These are phyloP conservation scores for Solanum rostratum DNA, from an alignment of 257 asterid species.

Conservation along the genomic window DNA sequence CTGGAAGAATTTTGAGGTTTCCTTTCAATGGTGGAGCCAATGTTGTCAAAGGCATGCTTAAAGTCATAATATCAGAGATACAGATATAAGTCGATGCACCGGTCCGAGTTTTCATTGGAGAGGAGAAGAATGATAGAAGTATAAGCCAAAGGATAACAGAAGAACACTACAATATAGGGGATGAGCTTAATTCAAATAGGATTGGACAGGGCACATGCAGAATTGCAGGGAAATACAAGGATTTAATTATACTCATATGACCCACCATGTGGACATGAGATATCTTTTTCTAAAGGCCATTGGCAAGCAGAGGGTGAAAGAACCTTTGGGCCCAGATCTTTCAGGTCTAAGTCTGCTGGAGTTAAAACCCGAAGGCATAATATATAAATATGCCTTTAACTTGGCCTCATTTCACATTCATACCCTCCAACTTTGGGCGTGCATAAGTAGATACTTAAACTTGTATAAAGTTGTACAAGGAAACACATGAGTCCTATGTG, in stretches of 20 bases:
- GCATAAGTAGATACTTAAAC: too few species aligned
- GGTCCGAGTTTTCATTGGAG: neutral
- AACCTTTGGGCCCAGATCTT: neutral
- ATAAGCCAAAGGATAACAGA: neutral
- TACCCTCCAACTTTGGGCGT: too few species aligned
- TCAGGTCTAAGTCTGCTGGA: neutral
- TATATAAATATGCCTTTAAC: too few species aligned
- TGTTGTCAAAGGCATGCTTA: neutral
- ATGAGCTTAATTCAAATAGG: neutral
- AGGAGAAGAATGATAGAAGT: neutral
- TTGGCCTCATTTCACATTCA: too few species aligned
- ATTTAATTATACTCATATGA: neutral
- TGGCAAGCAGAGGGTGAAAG: neutral
- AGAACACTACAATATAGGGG: neutral
- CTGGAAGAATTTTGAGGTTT: neutral
- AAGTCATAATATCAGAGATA: neutral
- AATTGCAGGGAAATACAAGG: neutral
- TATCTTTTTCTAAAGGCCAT: neutral
- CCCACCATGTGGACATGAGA: neutral
- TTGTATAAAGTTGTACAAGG: too few species aligned
- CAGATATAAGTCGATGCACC: neutral
- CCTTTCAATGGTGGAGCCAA: neutral
- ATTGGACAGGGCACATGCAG: neutral
- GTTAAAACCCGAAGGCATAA: too few species aligned
- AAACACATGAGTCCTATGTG: too few species aligned